Evolutionary conservation across 768 basidiomycete species (phyloP).

Genomic region (Agrocybe praecox): DNA sequence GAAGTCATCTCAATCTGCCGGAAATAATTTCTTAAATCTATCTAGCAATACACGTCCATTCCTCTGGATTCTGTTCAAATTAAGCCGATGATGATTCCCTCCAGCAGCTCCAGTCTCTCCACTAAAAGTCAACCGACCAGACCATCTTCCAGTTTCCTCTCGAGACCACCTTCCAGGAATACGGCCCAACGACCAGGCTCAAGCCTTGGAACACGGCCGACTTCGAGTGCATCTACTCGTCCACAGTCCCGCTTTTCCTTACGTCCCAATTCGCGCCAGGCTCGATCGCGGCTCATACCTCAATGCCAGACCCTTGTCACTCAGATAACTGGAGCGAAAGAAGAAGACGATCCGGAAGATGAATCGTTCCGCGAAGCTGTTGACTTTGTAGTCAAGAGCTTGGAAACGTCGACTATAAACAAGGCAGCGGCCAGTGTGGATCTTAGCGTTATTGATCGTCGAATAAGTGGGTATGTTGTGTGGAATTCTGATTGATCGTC

Average conservation of each 20-base stretch:
- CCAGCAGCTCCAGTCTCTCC: conserved; percentile 25
- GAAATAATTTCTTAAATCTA: too few relatives aligned
- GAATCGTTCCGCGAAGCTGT: conserved; percentile 47
- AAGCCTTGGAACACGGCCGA: conserved; percentile 32
- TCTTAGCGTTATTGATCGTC: conserved; percentile 54
- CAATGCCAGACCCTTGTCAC: conserved; percentile 54
- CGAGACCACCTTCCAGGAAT: conserved; percentile 21
- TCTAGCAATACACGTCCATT: too few relatives aligned
- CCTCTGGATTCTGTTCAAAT: neutral
- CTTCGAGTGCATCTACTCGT: conserved; percentile 49
- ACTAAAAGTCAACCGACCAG: conserved; percentile 20
- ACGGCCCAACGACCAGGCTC: conserved; percentile 25
- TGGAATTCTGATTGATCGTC: neutral
- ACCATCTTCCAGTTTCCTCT: conserved; percentile 22
- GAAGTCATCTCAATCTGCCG: too few relatives aligned
- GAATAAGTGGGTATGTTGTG: conserved; percentile 57
- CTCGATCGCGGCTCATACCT: conserved; percentile 57
- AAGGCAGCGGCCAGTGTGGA: conserved; percentile 63
- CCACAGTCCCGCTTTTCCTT: conserved; percentile 46
- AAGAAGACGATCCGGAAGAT: conserved; percentile 39
- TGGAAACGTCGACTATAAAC: conserved; percentile 55
- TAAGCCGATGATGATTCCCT: conserved; percentile 17
- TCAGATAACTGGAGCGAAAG: conserved; percentile 53
- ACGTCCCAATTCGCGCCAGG: conserved; percentile 52
- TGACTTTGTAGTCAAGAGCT: conserved; percentile 58